A percentile compares a stretch with the other conserved stretches of the same genome.
These are phyloP conservation scores for Ceratocystis cacaofunesta DNA, from an alignment of 2,329 filamentous ascomycete species.

Conservation along the genomic window DNA sequence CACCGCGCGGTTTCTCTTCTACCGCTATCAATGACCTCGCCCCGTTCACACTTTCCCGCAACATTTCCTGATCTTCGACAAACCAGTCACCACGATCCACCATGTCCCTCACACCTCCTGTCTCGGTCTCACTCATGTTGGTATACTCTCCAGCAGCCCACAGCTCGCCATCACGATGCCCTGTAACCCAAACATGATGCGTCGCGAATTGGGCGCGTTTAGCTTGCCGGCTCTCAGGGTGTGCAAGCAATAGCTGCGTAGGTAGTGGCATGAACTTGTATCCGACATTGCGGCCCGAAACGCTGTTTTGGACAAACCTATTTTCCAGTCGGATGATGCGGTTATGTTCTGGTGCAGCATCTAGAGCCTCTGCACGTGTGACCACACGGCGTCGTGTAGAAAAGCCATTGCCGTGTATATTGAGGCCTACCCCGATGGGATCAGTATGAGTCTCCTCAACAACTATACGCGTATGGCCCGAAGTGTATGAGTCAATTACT, in stretches of 20 bases:
- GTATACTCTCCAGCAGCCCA: constrained; percentile 38
- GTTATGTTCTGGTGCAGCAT: constrained; percentile 40
- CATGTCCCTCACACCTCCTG: constrained; percentile 33
- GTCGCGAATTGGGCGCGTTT: constrained; percentile 31
- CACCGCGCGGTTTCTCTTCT: too few species aligned
- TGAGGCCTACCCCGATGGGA: constrained; percentile 35
- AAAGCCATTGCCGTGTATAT: constrained; percentile 49
- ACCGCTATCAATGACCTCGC: not conserved
- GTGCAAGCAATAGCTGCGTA: constrained; percentile 34
- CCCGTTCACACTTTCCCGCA: constrained; percentile 15
- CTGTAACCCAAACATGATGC: constrained; percentile 36
- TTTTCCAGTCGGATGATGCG: constrained; percentile 37
- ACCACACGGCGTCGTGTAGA: constrained; percentile 35
- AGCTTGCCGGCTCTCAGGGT: constrained; percentile 30
- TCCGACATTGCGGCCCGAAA: constrained; percentile 35
- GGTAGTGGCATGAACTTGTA: constrained; percentile 34
- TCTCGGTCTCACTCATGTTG: constrained; percentile 32
- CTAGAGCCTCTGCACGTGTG: constrained; percentile 32
- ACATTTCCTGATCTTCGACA: constrained; percentile 18
- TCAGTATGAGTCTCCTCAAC: constrained; percentile 27
- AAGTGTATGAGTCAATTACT: constrained; percentile 37
- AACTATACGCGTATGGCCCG: constrained; percentile 35
- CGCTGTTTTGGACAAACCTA: constrained; percentile 29
- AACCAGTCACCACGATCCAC: constrained; percentile 34
- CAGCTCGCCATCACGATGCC: constrained; percentile 34